A percentile compares a stretch with the other conserved stretches of the same genome.
phyloP scores from a whole-genome alignment of 1,284 basidiomycete genomes.

The Melanopsichium pennsylvanicum region DNA sequence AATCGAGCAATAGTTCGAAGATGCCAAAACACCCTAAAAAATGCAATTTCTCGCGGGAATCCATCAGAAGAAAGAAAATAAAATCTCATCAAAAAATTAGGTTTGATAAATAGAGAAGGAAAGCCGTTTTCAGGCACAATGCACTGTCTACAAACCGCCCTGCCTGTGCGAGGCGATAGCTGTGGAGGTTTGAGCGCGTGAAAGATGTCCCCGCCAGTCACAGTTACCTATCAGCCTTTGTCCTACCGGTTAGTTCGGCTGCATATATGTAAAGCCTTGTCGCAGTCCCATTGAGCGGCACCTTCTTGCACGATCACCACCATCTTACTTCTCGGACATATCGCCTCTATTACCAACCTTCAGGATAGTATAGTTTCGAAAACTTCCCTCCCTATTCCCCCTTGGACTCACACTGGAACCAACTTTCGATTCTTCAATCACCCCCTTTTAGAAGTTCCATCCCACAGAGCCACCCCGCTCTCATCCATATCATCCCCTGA shows the following conservation, averaged over 20 bases:
- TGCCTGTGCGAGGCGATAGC: neutral
- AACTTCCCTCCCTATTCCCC: too few species aligned
- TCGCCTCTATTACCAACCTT: too few species aligned
- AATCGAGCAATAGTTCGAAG: too few species aligned
- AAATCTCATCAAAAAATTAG: too few species aligned
- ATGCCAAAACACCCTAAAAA: too few species aligned
- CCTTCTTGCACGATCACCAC: neutral
- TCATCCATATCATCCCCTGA: slow-evolving; percentile 4
- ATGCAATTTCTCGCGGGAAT: too few species aligned
- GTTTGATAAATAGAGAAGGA: neutral
- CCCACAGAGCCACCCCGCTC: slow-evolving; percentile 2
- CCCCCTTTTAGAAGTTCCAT: neutral
- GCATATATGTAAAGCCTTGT: too few species aligned
- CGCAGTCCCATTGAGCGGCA: too few species aligned
- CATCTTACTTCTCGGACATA: too few species aligned
- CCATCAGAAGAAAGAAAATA: too few species aligned
- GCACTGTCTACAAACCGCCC: too few species aligned
- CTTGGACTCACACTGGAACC: neutral
- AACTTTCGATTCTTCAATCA: neutral
- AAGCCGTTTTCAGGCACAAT: neutral
- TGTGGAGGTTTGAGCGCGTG: slow-evolving; percentile 6
- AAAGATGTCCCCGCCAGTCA: slow-evolving; percentile 4
- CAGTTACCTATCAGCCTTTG: neutral
- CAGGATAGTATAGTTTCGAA: too few species aligned
- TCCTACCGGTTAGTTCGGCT: neutral